phyloP scores from a whole-genome alignment of 306 rosid genomes.

The Mimosa bimucronata region DNA sequence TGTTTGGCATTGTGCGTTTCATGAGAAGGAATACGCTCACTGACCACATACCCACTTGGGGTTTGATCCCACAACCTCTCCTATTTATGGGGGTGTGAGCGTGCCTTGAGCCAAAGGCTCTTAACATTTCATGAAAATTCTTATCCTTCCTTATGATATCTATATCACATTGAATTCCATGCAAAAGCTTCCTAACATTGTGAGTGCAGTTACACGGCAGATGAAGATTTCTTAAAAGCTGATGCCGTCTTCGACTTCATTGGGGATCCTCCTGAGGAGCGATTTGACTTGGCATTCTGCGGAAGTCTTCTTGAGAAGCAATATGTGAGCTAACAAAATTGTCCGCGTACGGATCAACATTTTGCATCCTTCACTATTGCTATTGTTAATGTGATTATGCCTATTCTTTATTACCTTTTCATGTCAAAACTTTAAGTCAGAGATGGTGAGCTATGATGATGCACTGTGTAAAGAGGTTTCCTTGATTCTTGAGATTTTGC shows the following conservation, averaged over 20 bases:
- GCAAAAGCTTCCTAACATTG: slow-evolving; percentile 5
- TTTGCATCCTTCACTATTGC: slow-evolving; percentile 32
- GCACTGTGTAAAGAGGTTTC: not conserved
- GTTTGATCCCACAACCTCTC: no score
- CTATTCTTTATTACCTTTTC: not conserved
- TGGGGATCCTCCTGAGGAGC: slow-evolving; percentile 96
- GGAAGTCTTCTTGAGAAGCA: slow-evolving; percentile 91
- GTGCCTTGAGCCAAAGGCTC: no score
- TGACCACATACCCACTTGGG: no score
- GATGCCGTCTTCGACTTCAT: slow-evolving; percentile 92
- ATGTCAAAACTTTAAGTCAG: not conserved
- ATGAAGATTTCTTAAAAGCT: slow-evolving; percentile 85
- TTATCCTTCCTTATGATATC: slow-evolving; percentile 14
- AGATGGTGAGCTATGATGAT: slow-evolving; percentile 21
- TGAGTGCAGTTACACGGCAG: slow-evolving; percentile 78
- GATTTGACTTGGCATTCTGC: slow-evolving; percentile 87
- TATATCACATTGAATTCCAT: slow-evolving; percentile 7
- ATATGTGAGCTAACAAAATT: slow-evolving; percentile 62
- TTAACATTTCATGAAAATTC: slow-evolving; percentile 22
- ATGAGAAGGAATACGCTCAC: no score
- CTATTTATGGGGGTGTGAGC: no score
- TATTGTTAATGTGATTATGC: slow-evolving; percentile 27
- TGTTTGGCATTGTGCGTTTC: no score
- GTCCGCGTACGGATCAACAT: not conserved
- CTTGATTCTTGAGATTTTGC: not conserved